These are phyloP conservation scores for Rutstroemia sp. DNA, from an alignment of 2,329 filamentous ascomycete genomes.

Conservation along the genomic window DNA sequence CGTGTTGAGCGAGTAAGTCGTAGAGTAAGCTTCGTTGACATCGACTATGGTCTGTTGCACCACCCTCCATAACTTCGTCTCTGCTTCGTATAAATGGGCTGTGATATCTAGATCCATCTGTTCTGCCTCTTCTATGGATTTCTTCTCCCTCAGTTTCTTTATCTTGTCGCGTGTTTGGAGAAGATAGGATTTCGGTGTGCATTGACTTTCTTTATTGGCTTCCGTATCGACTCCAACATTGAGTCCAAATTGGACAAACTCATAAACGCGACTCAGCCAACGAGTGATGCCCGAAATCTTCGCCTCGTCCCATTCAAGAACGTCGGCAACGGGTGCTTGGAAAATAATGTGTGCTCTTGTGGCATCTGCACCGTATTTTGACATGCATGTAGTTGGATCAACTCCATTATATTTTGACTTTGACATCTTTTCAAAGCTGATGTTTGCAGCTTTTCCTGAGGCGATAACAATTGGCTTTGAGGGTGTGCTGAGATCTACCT, in stretches of 20 bases:
- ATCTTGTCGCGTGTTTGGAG: neutral
- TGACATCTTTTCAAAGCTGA: conserved; percentile 86
- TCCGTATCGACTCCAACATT: neutral
- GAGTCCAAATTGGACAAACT: conserved; percentile 6
- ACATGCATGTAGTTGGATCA: conserved; percentile 66
- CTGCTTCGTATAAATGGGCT: neutral
- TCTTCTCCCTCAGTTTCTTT: neutral
- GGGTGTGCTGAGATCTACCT: conserved; percentile 57
- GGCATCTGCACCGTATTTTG: conserved; percentile 72
- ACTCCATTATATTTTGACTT: conserved; percentile 93
- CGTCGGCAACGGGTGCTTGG: conserved; percentile 74
- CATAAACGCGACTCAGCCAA: conserved; percentile 62
- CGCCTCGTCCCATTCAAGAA: conserved; percentile 79
- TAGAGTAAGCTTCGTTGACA: conserved; percentile 61
- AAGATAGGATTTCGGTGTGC: neutral
- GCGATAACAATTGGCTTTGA: conserved; percentile 52
- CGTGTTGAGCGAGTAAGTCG: conserved; percentile 74
- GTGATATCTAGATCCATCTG: too few relatives aligned
- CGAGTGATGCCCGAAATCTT: conserved; percentile 77
- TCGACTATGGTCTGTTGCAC: conserved; percentile 61
- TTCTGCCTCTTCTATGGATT: neutral
- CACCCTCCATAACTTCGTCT: conserved; percentile 48
- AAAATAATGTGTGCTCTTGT: conserved; percentile 84
- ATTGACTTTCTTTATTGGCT: neutral
- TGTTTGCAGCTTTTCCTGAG: conserved; percentile 48